Percentiles rank a stretch among this genome's conserved stretches.
Evolutionary conservation across 495 filamentous ascomycete genomes (phyloP).

Genomic region (Aspergillus baeticus): DNA sequence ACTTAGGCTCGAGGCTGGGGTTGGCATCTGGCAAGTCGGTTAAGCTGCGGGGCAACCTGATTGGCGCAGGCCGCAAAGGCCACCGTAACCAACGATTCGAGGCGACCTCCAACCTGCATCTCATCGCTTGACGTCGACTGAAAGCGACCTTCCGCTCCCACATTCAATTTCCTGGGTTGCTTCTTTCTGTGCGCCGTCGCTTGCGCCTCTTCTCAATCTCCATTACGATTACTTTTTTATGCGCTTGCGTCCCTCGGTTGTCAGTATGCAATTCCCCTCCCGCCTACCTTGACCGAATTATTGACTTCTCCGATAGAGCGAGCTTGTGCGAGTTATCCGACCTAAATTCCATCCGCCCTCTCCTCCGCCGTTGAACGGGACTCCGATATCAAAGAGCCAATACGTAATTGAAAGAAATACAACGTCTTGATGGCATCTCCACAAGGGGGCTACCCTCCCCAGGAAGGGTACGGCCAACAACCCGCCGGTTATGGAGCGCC

Average conservation of each 20-base stretch:
- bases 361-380: background rate
- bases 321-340: slow-evolving; percentile 21
- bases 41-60: slow-evolving; percentile 27
- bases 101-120: slow-evolving; percentile 1
- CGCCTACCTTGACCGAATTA: slow-evolving; percentile 14
- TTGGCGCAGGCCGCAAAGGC: slow-evolving; percentile 42
- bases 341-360: slow-evolving; percentile 1
- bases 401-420: slow-evolving; percentile 10
- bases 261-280: slow-evolving; percentile 18
- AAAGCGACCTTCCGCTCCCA: slow-evolving; percentile 8
- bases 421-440: slow-evolving; percentile 50
- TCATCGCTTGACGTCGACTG: slow-evolving; percentile 23
- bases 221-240: background rate
- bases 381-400: slow-evolving; percentile 1
- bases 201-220: background rate
- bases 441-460: slow-evolving; percentile 63
- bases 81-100: slow-evolving; percentile 31
- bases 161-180: slow-evolving; percentile 2
- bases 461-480: slow-evolving; percentile 51
- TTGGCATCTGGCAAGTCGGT: slow-evolving; percentile 6
- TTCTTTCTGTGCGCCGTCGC: background rate
- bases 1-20: background rate
- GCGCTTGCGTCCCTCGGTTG: slow-evolving; percentile 6
- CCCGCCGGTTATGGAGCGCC: slow-evolving; percentile 42
- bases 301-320: slow-evolving; percentile 18